Percentiles rank a stretch among this genome's conserved stretches.
Conservation (phyloP, 2,329 filamentous ascomycete genomes). For the Lasiodiplodia theobromae region DNA sequence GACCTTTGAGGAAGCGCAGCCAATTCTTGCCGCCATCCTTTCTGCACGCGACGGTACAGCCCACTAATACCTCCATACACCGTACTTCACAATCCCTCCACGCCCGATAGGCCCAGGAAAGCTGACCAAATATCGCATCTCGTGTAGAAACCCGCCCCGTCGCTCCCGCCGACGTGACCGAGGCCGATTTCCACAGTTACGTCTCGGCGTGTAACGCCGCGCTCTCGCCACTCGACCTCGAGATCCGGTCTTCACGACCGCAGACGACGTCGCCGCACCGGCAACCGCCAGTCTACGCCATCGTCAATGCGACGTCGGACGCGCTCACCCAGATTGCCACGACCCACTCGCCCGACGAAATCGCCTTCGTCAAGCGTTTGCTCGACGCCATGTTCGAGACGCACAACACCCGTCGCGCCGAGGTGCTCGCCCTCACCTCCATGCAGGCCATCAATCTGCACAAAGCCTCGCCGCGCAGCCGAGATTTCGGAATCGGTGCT, state of each 20-base stretch:
- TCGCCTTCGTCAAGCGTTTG: slow-evolving; percentile 85
- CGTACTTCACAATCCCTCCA: not conserved
- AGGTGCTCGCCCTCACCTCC: slow-evolving; percentile 81
- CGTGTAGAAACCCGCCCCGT: slow-evolving; percentile 45
- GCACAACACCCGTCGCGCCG: slow-evolving; percentile 79
- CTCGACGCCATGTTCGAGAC: slow-evolving; percentile 92
- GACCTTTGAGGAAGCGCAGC: slow-evolving; percentile 75
- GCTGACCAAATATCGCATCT: not conserved
- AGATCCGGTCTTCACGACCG: slow-evolving; percentile 78
- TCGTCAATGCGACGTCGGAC: slow-evolving; percentile 90
- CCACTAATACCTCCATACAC: not conserved
- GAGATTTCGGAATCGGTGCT: slow-evolving; percentile 43
- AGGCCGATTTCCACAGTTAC: slow-evolving; percentile 72
- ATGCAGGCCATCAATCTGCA: slow-evolving; percentile 79
- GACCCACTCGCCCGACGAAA: slow-evolving; percentile 79
- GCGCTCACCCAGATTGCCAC: slow-evolving; percentile 87
- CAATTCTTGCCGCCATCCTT: slow-evolving; percentile 78
- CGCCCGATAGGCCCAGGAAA: not conserved
- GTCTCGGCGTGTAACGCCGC: slow-evolving; percentile 74
- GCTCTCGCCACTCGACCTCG: slow-evolving; percentile 82
- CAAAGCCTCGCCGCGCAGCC: slow-evolving; percentile 51
- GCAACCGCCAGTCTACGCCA: slow-evolving; percentile 70
- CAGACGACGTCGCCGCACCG: slow-evolving; percentile 59
- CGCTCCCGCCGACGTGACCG: slow-evolving; percentile 68
- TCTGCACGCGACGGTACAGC: slow-evolving; percentile 59